Conservation (phyloP, 768 basidiomycete genomes). For the Suillus paluster region DNA sequence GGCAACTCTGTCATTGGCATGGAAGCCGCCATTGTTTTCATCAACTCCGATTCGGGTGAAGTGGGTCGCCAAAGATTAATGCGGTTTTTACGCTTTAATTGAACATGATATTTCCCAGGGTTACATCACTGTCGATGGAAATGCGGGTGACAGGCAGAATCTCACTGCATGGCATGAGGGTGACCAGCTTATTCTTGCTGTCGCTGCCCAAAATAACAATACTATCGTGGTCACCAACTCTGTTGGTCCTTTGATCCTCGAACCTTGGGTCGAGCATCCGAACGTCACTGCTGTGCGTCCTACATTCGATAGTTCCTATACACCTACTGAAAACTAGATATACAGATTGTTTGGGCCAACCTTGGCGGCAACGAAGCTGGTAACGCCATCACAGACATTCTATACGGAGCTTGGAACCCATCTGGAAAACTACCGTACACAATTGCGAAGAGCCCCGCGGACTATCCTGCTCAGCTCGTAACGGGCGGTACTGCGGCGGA, state of each 20-base stretch:
- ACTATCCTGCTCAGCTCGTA: slow-evolving; percentile 52
- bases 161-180: slow-evolving; percentile 44
- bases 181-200: slow-evolving; percentile 49
- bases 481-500: slow-evolving; percentile 27
- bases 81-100: background rate
- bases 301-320: slow-evolving; percentile 22
- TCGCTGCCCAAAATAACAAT: slow-evolving; percentile 72
- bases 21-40: slow-evolving; percentile 78
- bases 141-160: slow-evolving; percentile 44
- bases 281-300: slow-evolving; percentile 71
- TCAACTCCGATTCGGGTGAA: slow-evolving; percentile 86
- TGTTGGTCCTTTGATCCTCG: slow-evolving; percentile 71
- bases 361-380: slow-evolving; percentile 79
- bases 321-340: slow-evolving; percentile 22
- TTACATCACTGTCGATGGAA: slow-evolving; percentile 64
- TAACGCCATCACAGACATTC: slow-evolving; percentile 73
- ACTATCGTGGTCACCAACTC: slow-evolving; percentile 83
- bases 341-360: slow-evolving; percentile 51
- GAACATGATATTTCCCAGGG: slow-evolving; percentile 34
- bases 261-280: slow-evolving; percentile 75
- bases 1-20: slow-evolving; percentile 50
- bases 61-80: slow-evolving; percentile 23
- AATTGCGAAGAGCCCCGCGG: slow-evolving; percentile 60
- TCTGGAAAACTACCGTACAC: slow-evolving; percentile 73
- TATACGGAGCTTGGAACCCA: slow-evolving; percentile 80